These are phyloP conservation scores for Whalleya microplaca DNA, from an alignment of 2,329 filamentous ascomycete genomes.

Conservation along the genomic window DNA sequence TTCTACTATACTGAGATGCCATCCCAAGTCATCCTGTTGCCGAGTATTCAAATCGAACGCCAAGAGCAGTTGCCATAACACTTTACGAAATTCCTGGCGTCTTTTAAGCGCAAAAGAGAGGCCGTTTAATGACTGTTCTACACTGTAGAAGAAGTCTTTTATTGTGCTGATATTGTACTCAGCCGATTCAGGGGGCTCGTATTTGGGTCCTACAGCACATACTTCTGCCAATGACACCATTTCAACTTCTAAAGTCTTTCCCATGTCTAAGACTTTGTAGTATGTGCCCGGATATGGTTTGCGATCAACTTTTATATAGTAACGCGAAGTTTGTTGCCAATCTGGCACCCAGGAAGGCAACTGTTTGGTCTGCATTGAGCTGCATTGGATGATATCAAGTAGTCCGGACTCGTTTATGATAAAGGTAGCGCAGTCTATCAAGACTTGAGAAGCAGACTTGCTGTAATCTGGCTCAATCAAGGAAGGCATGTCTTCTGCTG, in stretches of 20 bases:
- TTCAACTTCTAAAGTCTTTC: slow-evolving; percentile 10
- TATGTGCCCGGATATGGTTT: neutral
- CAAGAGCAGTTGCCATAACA: slow-evolving; percentile 9
- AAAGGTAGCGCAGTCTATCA: slow-evolving; percentile 11
- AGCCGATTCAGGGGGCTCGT: neutral
- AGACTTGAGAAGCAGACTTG: neutral
- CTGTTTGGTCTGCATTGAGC: slow-evolving; percentile 12
- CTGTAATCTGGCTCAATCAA: slow-evolving; percentile 9
- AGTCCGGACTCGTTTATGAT: neutral
- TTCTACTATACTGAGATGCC: neutral
- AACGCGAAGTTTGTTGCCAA: slow-evolving; percentile 1
- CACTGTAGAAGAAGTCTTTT: slow-evolving; percentile 6
- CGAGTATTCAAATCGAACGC: slow-evolving; percentile 3
- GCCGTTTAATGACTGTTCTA: neutral
- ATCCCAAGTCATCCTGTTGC: neutral
- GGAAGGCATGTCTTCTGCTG: neutral
- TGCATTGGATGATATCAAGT: slow-evolving; percentile 15
- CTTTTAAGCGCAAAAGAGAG: neutral
- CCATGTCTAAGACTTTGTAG: neutral
- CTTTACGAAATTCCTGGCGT: slow-evolving; percentile 3
- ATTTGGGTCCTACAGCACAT: neutral
- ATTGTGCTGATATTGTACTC: neutral
- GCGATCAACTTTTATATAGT: neutral
- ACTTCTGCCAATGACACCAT: slow-evolving; percentile 2
- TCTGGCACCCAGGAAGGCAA: slow-evolving; percentile 19